Evolutionary conservation across 2,329 filamentous ascomycete species (phyloP), one percentile per base, ranked within the genome.

Genomic region (Cercospora sojina): DNA sequence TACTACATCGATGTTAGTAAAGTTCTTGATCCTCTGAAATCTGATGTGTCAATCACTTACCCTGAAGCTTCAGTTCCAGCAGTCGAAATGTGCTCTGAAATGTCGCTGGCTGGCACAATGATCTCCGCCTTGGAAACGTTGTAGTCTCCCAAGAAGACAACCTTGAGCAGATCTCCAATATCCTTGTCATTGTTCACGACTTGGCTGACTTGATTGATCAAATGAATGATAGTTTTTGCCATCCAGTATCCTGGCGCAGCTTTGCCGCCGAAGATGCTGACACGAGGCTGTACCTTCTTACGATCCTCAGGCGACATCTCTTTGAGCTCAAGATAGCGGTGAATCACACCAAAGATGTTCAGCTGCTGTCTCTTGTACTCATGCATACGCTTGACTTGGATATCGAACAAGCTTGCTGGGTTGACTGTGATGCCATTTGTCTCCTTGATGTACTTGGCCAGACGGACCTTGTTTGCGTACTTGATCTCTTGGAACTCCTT

Each of bases 91-190:
- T 99, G 95, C 83, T 99, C 95, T 80, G 93, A 97, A 75, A 99
- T 90, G 75, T 99, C 95, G 20, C 92, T 97, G 12, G 95, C 95
- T 12, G 95, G 95, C 70, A 88, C 87, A 75, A 99, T 97, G 76
- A 98, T 93, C 82, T 99, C 95, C 3, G 95, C 95, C 84, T 99
- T 99, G 87, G 93, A 97, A 76, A 99, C 95, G 72, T 99, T 99
- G 86, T 99, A 99, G 81, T 99, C 95, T 77, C 96, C 92, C 62
- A 99, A 81, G 84, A 97, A 99, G 76, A 99, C 89, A 62, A 99
- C 95, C 85, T 99, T 99, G 77, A 99, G 86, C 31, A 96, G 84
- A 76, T 98, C 94, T 32, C 94, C 94, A 76, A 98, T 89, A 35
- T 98, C 95, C 51, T 88, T 84, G 75, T 99, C 95, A 47, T 91